A percentile compares a stretch with the other conserved stretches of the same genome.
Evolutionary conservation across 208 protist species (phyloP).

Genomic region (Leishmania tropica): DNA sequence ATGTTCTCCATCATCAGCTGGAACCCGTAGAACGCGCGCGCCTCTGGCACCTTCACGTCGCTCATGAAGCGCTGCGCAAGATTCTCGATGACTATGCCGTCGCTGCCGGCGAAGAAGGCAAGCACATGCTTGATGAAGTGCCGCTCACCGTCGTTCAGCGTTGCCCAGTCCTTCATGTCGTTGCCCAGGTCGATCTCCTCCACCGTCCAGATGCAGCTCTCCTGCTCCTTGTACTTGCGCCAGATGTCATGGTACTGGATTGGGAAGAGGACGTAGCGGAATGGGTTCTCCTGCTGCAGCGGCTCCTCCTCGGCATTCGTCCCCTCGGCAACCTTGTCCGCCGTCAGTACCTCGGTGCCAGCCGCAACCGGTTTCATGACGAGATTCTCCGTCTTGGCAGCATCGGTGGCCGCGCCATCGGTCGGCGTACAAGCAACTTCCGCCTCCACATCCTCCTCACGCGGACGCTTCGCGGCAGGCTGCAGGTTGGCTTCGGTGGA

Average conservation of each 20-base stretch:
- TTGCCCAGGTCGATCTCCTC: slow-evolving; percentile 98
- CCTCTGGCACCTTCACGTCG: slow-evolving; percentile 99
- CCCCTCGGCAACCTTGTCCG: background rate
- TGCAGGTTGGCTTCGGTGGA: background rate
- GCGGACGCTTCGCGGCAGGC: slow-evolving; percentile 17
- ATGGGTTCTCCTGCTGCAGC: slow-evolving; percentile 95
- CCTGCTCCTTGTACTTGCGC: slow-evolving; percentile 99
- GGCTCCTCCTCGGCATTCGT: slow-evolving; percentile 70
- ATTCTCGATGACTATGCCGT: slow-evolving; percentile 99
- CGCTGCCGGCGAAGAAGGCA: slow-evolving; percentile 98
- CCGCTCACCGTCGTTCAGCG: slow-evolving; percentile 95
- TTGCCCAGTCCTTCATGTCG: slow-evolving; percentile 96
- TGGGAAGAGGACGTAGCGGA: slow-evolving; percentile 99
- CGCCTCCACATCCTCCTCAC: slow-evolving; percentile 11
- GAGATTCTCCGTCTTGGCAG: background rate
- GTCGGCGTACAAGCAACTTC: background rate
- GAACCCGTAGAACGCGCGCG: slow-evolving; percentile 98
- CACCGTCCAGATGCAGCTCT: slow-evolving; percentile 98
- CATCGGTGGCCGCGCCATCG: slow-evolving; percentile 2
- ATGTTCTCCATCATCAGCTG: slow-evolving; percentile 99
- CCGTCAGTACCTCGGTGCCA: slow-evolving; percentile 11
- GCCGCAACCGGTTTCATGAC: slow-evolving; percentile 11
- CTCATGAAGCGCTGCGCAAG: slow-evolving; percentile 95
- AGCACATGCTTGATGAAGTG: slow-evolving; percentile 99
- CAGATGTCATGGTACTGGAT: slow-evolving; percentile 98